Base-by-base conservation (phyloP, 495 filamentous ascomycete species). In the Hyaloscypha bicolor region DNA sequence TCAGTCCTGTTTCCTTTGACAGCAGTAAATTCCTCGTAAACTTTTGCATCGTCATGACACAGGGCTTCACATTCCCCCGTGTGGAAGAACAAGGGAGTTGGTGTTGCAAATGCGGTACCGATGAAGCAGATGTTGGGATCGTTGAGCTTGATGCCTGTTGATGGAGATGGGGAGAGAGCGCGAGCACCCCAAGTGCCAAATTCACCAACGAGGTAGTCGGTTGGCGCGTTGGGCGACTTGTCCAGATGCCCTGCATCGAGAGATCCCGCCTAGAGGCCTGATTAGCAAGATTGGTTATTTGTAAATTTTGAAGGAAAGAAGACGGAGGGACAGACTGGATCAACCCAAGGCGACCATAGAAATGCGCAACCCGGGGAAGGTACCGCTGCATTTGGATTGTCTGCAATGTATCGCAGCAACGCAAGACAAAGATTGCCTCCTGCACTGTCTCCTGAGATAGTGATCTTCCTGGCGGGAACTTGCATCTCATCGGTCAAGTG, bases 401-500 rank as follows among this genome's bases (percentile, higher is more conserved):
- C 69, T 39, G 22, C 21, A 55, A 80, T 65, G 53, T 81, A 79
- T 29, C 82, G 76, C 16, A 83, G 65, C 22, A 84, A 69, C 1
- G 70, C 74, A 8, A 84, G 59, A 0, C 72, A 76, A 11, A 85
- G 71, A 53, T 81, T 76, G 0, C 57, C 80, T 21, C 81, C 81
- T 2, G 78, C 78, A 55, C 77, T 80, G 65, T 85, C 82, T 9
- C 82, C 81, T 52, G 77, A 78, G 0, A 83, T 33, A 9, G 82
- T 65, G 51, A 85, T 80, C 0, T 73, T 68, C 0, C 63, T 68
- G 2, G 79, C 62, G 2, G 74, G 74, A 37, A 81, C 76, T 3
- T 67, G 61, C 3, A 77, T 72, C 0, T 71, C 72, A 31, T 71
- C 64, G 16, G 80, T 57, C 2, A 84, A 76, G 58, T 78, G 77